Percentiles rank a stretch among this genome's conserved stretches.
phyloP scores from a whole-genome alignment of 306 rosid genomes.

The Trifolium pratense region DNA sequence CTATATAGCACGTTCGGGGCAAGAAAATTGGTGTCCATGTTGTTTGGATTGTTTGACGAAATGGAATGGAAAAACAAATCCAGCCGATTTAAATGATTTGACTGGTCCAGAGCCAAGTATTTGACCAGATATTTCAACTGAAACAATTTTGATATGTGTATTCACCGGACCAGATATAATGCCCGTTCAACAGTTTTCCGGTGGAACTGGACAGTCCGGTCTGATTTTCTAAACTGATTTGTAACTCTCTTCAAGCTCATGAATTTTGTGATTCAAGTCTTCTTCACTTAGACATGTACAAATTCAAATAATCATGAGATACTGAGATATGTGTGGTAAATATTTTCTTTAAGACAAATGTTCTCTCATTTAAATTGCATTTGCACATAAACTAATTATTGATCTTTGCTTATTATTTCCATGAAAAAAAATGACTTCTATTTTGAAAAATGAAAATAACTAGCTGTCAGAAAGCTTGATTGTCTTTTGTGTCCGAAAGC shows the following conservation, averaged over 20 bases:
- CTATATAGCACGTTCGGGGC: neutral
- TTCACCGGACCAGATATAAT: conserved; percentile 11
- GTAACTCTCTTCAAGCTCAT: conserved; percentile 15
- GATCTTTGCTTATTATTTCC: neutral
- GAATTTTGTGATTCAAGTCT: conserved; percentile 12
- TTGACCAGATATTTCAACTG: conserved; percentile 3
- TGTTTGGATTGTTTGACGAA: neutral
- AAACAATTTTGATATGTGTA: conserved; percentile 4
- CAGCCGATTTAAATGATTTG: conserved; percentile 9
- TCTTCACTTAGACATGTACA: conserved; percentile 3
- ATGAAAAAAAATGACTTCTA: neutral
- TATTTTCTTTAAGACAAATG: conserved; percentile 22
- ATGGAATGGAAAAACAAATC: neutral
- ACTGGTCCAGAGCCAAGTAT: neutral
- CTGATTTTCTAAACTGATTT: conserved; percentile 15
- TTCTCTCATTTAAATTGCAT: conserved; percentile 10
- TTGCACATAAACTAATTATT: conserved; percentile 25
- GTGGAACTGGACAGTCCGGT: conserved; percentile 2
- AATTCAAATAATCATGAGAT: conserved; percentile 18
- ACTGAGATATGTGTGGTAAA: conserved; percentile 6
- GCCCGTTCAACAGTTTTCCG: conserved; percentile 9
- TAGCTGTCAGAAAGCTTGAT: too few relatives aligned
- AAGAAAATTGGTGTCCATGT: neutral
- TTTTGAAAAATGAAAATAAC: neutral
- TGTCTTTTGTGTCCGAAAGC: neutral